A percentile compares a stretch with the other conserved stretches of the same genome.
Evolutionary conservation across 2,329 filamentous ascomycete species (phyloP).

Genomic region (Chalara sp.): DNA sequence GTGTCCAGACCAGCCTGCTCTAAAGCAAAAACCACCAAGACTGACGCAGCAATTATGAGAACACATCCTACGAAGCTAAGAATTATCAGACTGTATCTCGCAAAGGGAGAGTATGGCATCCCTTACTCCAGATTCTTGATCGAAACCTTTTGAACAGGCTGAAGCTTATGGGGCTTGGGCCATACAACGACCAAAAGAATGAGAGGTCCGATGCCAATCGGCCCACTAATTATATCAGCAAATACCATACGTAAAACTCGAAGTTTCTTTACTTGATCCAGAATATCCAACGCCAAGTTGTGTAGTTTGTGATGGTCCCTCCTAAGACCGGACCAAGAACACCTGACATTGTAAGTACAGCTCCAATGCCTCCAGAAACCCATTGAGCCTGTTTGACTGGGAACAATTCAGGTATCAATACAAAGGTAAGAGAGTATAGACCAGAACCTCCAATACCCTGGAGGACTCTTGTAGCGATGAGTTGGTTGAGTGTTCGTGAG

Average conservation of each 20-base stretch:
- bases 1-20: conserved; percentile 29
- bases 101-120: too few relatives aligned
- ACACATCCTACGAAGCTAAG: conserved; percentile 38
- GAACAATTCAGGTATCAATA: conserved; percentile 39
- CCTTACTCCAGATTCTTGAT: conserved; percentile 36
- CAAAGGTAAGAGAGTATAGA: conserved; percentile 21
- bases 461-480: conserved; percentile 24
- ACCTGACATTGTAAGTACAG: conserved; percentile 24
- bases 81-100: too few relatives aligned
- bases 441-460: conserved; percentile 33
- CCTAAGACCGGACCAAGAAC: conserved; percentile 19
- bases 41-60: conserved; percentile 45
- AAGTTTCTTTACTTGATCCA: conserved; percentile 44
- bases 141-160: conserved; percentile 33
- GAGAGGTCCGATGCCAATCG: conserved; percentile 41
- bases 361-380: conserved; percentile 40
- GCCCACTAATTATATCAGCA: conserved; percentile 34
- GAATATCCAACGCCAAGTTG: conserved; percentile 35
- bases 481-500: conserved; percentile 34
- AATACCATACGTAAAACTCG: background rate
- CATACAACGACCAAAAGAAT: conserved; percentile 41
- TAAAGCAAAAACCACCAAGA: conserved; percentile 51
- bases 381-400: conserved; percentile 33
- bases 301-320: conserved; percentile 15
- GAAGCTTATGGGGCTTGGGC: conserved; percentile 36